A percentile compares a stretch with the other conserved stretches of the same genome.
phyloP scores from a whole-genome alignment of 805 yeast genomes.

The Diddensiella caesifluorescens region DNA sequence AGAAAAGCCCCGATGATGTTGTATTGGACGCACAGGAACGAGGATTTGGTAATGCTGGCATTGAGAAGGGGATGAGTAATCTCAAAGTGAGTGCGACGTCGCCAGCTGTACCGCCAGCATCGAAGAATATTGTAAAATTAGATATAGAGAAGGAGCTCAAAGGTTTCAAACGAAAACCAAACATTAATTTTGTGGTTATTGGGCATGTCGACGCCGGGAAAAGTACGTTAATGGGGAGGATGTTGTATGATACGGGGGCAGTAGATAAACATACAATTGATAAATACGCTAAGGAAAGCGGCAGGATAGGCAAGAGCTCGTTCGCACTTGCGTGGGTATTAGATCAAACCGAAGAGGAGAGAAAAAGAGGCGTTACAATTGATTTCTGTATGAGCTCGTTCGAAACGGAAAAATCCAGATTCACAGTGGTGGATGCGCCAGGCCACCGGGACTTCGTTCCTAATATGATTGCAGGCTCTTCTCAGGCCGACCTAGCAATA shows the following conservation, averaged over 20 bases:
- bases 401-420: constrained; percentile 48
- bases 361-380: constrained; percentile 70
- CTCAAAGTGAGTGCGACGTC: constrained; percentile 5
- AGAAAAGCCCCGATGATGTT: constrained; percentile 81
- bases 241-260: constrained; percentile 60
- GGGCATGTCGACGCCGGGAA: constrained; percentile 88
- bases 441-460: constrained; percentile 83
- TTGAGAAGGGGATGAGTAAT: constrained; percentile 5
- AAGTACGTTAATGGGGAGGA: constrained; percentile 71
- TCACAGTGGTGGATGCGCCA: constrained; percentile 78
- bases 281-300: constrained; percentile 59
- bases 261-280: constrained; percentile 61
- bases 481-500: constrained; percentile 72
- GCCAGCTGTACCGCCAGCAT: constrained; percentile 2
- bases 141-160: constrained; percentile 11
- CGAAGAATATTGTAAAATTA: constrained; percentile 5
- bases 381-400: constrained; percentile 68
- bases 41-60: constrained; percentile 19
- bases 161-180: constrained; percentile 39
- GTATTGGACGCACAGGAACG: constrained; percentile 51
- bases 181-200: constrained; percentile 67
- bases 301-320: constrained; percentile 64
- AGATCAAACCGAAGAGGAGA: constrained; percentile 76
- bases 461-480: constrained; percentile 77
- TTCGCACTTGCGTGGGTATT: constrained; percentile 82